Evolutionary conservation across 208 protist genomes (phyloP), one percentile per base, ranked within the genome.

Genomic region (Crithidia bombi): DNA sequence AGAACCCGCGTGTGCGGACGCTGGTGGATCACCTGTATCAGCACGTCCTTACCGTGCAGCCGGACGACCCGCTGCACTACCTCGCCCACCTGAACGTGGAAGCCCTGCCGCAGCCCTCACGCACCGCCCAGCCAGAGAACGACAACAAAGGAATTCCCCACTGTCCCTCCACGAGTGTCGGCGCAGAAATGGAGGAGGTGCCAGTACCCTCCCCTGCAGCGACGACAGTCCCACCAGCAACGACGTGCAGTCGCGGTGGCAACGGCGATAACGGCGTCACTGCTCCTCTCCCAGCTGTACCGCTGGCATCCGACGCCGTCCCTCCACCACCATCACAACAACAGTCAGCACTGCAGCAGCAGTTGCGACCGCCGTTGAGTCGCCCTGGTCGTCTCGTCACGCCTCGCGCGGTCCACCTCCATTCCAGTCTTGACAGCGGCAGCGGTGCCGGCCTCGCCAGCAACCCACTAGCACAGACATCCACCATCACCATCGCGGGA

Each of bases 11-110:
- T 28, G 70, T 75, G 36, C 41, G 61, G n/a, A 56, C 49, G 7
- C 72, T 86, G 28, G 82, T 92, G 23, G 80, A 88, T 38, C 43
- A 73, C 30, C 61, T 92, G 10, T 85, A 85, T 21, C 79, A 76
- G 41, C 65, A 63, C n/a, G 75, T 92, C 21, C 17, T 92, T 14
- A 78, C 36, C 32, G 75, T 73, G 1, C 64, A 70, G 44, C 86
- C 86, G 1, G 81, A 81, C 25, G 78, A 92, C 15, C 86, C 86
- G 38, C 59, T 75, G 56, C 65, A 63, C 11, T 79, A 72, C 51
- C 39, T 58, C 9, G 61, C 62, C 4, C 41, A 70, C 43, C 15
- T 50, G 2, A 57, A 47, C 26, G 36, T 23, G 14, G 17, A 52
- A 6, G 36, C 46, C 35, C 7, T 46, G 26, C 64, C 36, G 49